Conservation (phyloP, 2,329 filamentous ascomycete species). For the Talaromyces sp. region DNA sequence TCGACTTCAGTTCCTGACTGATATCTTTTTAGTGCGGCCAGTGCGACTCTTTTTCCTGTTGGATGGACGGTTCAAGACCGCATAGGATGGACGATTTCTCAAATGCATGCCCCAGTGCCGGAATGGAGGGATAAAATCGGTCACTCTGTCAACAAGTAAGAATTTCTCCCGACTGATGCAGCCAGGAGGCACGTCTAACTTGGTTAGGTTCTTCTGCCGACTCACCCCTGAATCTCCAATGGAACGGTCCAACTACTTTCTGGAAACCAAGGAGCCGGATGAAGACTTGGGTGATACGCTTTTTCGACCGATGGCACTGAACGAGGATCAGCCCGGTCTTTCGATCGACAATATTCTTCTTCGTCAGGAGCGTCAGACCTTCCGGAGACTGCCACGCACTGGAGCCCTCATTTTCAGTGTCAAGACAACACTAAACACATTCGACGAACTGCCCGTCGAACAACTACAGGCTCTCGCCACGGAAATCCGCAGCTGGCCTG, state of each 20-base stretch:
- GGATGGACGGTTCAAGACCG: constrained; percentile 50
- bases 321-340: constrained; percentile 37
- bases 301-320: constrained; percentile 42
- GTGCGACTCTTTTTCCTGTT: constrained; percentile 52
- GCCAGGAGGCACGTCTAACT: not conserved
- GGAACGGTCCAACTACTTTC: constrained; percentile 50
- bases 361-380: constrained; percentile 50
- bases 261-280: constrained; percentile 44
- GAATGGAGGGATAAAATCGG: constrained; percentile 49
- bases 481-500: constrained; percentile 47
- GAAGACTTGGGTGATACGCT: constrained; percentile 42
- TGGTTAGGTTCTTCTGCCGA: constrained; percentile 45
- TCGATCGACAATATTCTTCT: constrained; percentile 43
- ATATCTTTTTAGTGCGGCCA: constrained; percentile 40
- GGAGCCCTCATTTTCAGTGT: constrained; percentile 50
- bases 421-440: constrained; percentile 44
- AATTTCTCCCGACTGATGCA: not conserved
- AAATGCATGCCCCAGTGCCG: constrained; percentile 47
- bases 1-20: not conserved
- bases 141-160: constrained; percentile 43
- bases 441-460: constrained; percentile 40
- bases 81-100: constrained; percentile 49
- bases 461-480: constrained; percentile 42
- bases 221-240: constrained; percentile 43
- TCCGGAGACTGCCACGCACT: constrained; percentile 44